Evolutionary conservation across 2,329 filamentous ascomycete species (phyloP).

Genomic region (Phoma sp.): DNA sequence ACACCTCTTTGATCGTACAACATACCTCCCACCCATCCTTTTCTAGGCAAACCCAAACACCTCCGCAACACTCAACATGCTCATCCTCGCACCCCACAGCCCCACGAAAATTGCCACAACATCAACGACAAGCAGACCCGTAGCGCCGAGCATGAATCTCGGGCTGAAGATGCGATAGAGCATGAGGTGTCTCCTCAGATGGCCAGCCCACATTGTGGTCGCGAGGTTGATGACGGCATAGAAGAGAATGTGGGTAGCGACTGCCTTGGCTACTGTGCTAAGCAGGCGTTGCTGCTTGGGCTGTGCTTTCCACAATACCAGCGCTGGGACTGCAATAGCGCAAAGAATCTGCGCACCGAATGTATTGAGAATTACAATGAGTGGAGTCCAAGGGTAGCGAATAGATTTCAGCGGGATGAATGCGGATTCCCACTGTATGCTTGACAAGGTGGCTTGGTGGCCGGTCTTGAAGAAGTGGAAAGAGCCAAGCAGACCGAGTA

Average conservation of each 20-base stretch:
- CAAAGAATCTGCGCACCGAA: constrained; percentile 89
- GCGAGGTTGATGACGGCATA: constrained; percentile 83
- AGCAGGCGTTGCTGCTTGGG: constrained; percentile 71
- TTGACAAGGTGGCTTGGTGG: constrained; percentile 85
- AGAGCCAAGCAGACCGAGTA: constrained; percentile 86
- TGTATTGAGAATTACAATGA: constrained; percentile 83
- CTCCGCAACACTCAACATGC: constrained; percentile 78
- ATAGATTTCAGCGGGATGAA: constrained; percentile 87
- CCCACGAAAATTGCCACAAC: constrained; percentile 73
- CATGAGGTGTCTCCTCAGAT: constrained; percentile 91
- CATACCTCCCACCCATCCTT: background rate
- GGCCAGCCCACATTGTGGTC: constrained; percentile 88
- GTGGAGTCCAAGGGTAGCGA: constrained; percentile 85
- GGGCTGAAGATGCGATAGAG: constrained; percentile 93
- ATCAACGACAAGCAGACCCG: constrained; percentile 77
- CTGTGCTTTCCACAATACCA: constrained; percentile 87
- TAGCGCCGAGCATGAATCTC: constrained; percentile 82
- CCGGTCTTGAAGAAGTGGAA: constrained; percentile 98
- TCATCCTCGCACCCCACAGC: constrained; percentile 76
- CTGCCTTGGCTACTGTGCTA: constrained; percentile 71
- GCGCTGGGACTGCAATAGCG: constrained; percentile 77
- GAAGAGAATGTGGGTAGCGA: constrained; percentile 79
- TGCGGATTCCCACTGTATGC: constrained; percentile 94
- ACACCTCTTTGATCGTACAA: background rate
- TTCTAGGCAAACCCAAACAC: constrained; percentile 71